Evolutionary conservation across 2,329 filamentous ascomycete species (phyloP), one percentile per base, ranked within the genome.

Genomic region (Westerdykella ornata): DNA sequence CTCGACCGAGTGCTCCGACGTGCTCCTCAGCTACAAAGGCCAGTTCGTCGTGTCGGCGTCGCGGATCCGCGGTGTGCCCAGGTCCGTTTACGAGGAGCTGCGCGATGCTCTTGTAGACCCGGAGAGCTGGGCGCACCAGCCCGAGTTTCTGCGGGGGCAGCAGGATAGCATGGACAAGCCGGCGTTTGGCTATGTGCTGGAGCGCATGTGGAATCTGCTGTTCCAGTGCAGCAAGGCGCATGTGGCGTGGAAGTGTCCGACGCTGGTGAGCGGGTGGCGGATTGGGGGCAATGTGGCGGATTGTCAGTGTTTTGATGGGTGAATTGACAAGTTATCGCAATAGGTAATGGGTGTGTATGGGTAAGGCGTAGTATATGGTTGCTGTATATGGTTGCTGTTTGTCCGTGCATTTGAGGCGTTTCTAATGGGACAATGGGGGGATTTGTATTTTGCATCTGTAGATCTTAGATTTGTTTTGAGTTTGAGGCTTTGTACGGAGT

Each of bases 41-140:
- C 68, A 72, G 38, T 74, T 76, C 49, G 55, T 73, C 29, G 69
- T 65, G 2, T 72, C 69, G 1, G 68, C 68, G 0, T 57, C 56
- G 4, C 61, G 73, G 1, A 68, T 74, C 5, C 56, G 69, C 1
- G 67, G 57, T 2, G 58, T 62, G 8, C 46, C 52, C 16, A 65
- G 57, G 37, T 38, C 37, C 5, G 47, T 68, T 13, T 71, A 68
- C 42, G 47, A 67, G 20, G 52, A 59, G 12, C 44, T 70, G 18
- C 45, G 38, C 17, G 32, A 54, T 3, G 49, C 51, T 1, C 45
- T 62, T 26, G 37, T 52, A 14, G 51, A 60, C 33, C 39, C 51
- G 19, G 41, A 51, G 8, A 60, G 54, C 33, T 59, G 56, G 57
- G 56, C 57, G n/a, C 57, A 60, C 42, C 44, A 52, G 29, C 38